These are phyloP conservation scores for Phytopythium delawarense DNA, from an alignment of 352 stramenopile genomes.

Conservation along the genomic window DNA sequence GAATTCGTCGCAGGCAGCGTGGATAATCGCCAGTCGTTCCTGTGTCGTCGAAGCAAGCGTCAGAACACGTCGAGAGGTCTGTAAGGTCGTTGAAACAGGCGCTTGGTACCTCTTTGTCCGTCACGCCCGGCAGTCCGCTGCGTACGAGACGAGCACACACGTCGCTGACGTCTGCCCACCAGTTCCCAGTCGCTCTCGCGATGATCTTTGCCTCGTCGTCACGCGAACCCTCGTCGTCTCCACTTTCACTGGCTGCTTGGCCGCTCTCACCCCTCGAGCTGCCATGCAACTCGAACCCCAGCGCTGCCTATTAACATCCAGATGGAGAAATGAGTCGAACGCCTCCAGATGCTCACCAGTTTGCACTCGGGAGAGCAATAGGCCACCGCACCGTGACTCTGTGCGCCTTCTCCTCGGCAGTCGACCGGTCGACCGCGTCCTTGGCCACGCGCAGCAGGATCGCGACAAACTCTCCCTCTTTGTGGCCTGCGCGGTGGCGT, in stretches of 20 bases:
- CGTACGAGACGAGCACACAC: conserved; percentile 36
- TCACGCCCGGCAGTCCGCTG: conserved; percentile 15
- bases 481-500: conserved; percentile 18
- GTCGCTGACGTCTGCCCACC: conserved; percentile 56
- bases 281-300: conserved; percentile 15
- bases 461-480: conserved; percentile 40
- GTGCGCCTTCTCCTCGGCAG: conserved; percentile 48
- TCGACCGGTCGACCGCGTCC: conserved; percentile 30
- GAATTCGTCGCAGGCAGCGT: conserved; percentile 38
- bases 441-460: conserved; percentile 63
- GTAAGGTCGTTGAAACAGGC: not conserved
- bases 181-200: conserved; percentile 45
- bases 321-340: not conserved
- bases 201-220: conserved; percentile 32
- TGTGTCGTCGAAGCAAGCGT: not conserved
- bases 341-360: not conserved
- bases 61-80: not conserved
- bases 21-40: conserved; percentile 39
- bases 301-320: conserved; percentile 8
- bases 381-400: conserved; percentile 24
- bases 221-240: conserved; percentile 3
- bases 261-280: not conserved
- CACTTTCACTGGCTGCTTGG: not conserved
- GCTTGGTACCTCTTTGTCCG: not conserved
- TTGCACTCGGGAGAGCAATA: not conserved